Percentiles rank a stretch among this genome's conserved stretches.
Evolutionary conservation across 2,329 filamentous ascomycete genomes (phyloP).

Genomic region (Westerdykella ornata): DNA sequence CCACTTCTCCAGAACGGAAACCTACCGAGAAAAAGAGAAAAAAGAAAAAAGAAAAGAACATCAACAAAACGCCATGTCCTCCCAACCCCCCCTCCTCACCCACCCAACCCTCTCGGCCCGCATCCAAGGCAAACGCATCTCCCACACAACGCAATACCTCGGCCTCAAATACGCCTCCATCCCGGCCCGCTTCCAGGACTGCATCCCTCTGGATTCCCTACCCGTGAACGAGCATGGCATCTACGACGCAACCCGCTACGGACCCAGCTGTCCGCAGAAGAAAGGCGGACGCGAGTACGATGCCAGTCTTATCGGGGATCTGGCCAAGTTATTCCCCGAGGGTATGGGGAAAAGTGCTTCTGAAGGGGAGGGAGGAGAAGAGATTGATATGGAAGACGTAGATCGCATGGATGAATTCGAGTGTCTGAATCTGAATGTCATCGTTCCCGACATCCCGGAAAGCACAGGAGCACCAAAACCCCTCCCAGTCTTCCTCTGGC

Average conservation of each 20-base stretch:
- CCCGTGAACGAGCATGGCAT: slow-evolving; percentile 6
- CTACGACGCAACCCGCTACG: slow-evolving; percentile 32
- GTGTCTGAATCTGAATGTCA: slow-evolving; percentile 32
- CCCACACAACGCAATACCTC: slow-evolving; percentile 27
- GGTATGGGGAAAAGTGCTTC: slow-evolving; percentile 3
- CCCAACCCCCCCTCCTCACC: neutral
- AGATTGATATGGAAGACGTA: neutral
- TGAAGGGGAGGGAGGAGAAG: slow-evolving; percentile 13
- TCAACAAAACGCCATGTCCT: no score
- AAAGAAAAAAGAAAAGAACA: no score
- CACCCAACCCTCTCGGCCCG: slow-evolving; percentile 12
- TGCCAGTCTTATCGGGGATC: slow-evolving; percentile 19
- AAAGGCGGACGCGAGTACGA: slow-evolving; percentile 26
- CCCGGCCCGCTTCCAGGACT: slow-evolving; percentile 29
- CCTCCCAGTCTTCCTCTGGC: slow-evolving; percentile 48
- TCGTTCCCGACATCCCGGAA: slow-evolving; percentile 8
- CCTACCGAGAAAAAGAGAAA: no score
- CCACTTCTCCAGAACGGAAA: no score
- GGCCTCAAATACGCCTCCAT: slow-evolving; percentile 34
- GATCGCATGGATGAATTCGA: slow-evolving; percentile 26
- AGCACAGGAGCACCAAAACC: slow-evolving; percentile 1
- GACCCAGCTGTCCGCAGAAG: slow-evolving; percentile 35
- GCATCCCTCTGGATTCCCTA: slow-evolving; percentile 14
- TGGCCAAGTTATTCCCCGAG: slow-evolving; percentile 7
- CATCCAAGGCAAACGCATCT: slow-evolving; percentile 15